These are phyloP conservation scores for Aspergillus sp. DNA, from an alignment of 2,329 filamentous ascomycete species.

Conservation along the genomic window DNA sequence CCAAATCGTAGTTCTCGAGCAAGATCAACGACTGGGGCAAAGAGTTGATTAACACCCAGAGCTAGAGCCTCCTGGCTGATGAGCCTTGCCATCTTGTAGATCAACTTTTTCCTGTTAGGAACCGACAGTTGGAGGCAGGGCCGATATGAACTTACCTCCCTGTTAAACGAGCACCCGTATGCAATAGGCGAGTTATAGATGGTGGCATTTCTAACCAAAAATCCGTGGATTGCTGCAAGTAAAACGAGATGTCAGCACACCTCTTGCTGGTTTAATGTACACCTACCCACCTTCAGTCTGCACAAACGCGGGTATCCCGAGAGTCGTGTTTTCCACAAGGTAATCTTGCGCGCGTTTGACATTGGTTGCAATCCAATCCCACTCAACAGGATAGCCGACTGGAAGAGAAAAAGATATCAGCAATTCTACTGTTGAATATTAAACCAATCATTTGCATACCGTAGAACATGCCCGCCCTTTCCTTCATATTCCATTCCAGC, in stretches of 20 bases:
- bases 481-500: conserved; percentile 64
- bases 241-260: not conserved
- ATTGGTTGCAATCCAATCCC: conserved; percentile 62
- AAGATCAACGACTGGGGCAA: conserved; percentile 69
- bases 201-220: conserved; percentile 70
- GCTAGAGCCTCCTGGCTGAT: conserved; percentile 67
- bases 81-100: conserved; percentile 65
- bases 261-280: not conserved
- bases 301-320: conserved; percentile 71
- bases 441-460: conserved; percentile 19
- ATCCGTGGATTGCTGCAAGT: conserved; percentile 60
- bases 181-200: conserved; percentile 78
- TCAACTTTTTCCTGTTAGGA: conserved; percentile 37
- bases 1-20: conserved; percentile 71
- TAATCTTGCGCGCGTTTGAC: conserved; percentile 69
- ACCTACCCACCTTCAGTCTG: conserved; percentile 62
- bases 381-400: conserved; percentile 66
- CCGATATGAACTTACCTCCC: conserved; percentile 34
- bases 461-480: conserved; percentile 69
- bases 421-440: not conserved
- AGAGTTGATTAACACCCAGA: conserved; percentile 71
- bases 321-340: conserved; percentile 62
- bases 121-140: not conserved
- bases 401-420: conserved; percentile 1
- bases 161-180: conserved; percentile 70